Percentiles rank a stretch among this genome's conserved stretches.
These are phyloP conservation scores for Betula pendula DNA, from an alignment of 306 rosid genomes.

Conservation along the genomic window DNA sequence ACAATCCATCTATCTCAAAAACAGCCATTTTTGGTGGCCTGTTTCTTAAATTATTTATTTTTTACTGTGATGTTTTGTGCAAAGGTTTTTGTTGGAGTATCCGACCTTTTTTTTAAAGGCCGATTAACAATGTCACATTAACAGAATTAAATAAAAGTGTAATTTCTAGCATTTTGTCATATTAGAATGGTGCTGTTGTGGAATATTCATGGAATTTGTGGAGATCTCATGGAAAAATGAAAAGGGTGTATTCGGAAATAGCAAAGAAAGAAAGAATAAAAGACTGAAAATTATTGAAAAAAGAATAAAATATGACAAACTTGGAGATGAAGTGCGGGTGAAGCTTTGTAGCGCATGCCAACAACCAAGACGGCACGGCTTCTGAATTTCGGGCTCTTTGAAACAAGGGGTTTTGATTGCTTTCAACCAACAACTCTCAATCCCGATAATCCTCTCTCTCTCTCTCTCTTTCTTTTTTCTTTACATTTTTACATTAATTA, in stretches of 20 bases:
- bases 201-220: conserved; percentile 11
- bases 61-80: too few relatives aligned
- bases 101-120: too few relatives aligned
- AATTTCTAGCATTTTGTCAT: too few relatives aligned
- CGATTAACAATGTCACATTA: too few relatives aligned
- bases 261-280: conserved; percentile 14
- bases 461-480: conserved; percentile 33
- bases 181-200: not conserved
- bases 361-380: conserved; percentile 90
- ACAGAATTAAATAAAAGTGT: too few relatives aligned
- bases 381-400: conserved; percentile 51
- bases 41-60: too few relatives aligned
- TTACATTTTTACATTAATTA: too few relatives aligned
- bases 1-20: too few relatives aligned
- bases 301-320: conserved; percentile 31
- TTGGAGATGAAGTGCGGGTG: conserved; percentile 48
- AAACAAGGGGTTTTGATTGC: conserved; percentile 42
- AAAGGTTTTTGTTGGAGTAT: too few relatives aligned
- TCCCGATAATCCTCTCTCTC: conserved; percentile 48
- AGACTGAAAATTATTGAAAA: not conserved
- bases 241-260: conserved; percentile 36
- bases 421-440: conserved; percentile 40
- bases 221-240: conserved; percentile 31
- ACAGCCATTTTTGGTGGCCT: too few relatives aligned
- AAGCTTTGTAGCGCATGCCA: conserved; percentile 44